Conservation (phyloP, 129 eudicot species). For the Artemisia tridentata region DNA sequence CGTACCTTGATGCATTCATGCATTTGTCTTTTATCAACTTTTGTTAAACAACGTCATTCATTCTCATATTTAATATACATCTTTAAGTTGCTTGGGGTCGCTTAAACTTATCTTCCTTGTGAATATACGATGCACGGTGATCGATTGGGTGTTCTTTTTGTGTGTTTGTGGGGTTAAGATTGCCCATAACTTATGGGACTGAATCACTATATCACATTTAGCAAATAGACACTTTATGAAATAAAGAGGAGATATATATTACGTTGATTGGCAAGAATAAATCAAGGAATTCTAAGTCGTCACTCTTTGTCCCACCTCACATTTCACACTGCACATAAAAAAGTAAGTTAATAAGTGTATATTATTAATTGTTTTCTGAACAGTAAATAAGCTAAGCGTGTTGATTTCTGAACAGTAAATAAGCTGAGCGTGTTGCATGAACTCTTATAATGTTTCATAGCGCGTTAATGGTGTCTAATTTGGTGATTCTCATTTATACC, state of each 20-base stretch:
- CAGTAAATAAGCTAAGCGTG: neutral
- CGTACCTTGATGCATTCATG: too few relatives aligned
- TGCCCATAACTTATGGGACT: conserved; percentile 13
- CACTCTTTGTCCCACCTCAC: conserved; percentile 16
- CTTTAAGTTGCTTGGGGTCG: neutral
- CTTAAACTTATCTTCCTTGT: neutral
- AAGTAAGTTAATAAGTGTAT: neutral
- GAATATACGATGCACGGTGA: neutral
- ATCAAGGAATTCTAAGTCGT: neutral
- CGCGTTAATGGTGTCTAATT: too few relatives aligned
- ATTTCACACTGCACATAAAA: neutral
- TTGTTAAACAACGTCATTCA: neutral
- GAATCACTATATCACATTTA: neutral
- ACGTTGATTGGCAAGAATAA: neutral
- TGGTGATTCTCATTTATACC: too few relatives aligned
- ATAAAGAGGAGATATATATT: neutral
- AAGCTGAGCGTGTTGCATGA: neutral
- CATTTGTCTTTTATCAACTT: too few relatives aligned
- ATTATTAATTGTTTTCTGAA: neutral
- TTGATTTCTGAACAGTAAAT: neutral
- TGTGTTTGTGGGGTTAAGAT: conserved; percentile 3
- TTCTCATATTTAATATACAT: neutral
- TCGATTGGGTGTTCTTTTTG: neutral
- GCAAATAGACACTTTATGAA: conserved; percentile 5
- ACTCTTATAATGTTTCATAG: too few relatives aligned